phyloP scores from a whole-genome alignment of 192 early-diverging fungal genomes.

The Entomortierella chlamydospora region DNA sequence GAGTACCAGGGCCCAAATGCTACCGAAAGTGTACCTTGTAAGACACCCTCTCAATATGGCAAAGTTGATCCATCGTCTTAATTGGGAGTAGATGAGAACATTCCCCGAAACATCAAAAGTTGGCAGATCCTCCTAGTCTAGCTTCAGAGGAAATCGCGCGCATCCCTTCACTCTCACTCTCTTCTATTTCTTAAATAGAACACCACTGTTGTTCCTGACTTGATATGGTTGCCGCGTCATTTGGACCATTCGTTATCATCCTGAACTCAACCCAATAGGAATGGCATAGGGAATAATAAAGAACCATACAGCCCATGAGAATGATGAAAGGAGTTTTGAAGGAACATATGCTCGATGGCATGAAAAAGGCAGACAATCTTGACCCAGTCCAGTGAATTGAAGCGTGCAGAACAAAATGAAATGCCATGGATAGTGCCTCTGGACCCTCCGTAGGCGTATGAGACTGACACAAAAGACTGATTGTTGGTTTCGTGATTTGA shows the following conservation, averaged over 20 bases:
- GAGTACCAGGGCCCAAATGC: background rate
- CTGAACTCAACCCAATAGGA: background rate
- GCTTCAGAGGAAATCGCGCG: background rate
- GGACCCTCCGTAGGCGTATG: too few species aligned
- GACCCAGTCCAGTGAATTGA: too few species aligned
- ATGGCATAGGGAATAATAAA: background rate
- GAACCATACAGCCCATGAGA: background rate
- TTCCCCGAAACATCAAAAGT: background rate
- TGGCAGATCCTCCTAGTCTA: background rate
- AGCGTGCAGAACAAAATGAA: too few species aligned
- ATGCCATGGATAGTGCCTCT: too few species aligned
- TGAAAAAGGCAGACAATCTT: too few species aligned
- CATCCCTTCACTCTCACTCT: background rate
- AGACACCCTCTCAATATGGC: conserved; percentile 7
- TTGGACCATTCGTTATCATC: background rate
- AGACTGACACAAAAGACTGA: too few species aligned
- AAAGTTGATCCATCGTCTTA: conserved; percentile 13
- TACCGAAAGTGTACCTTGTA: background rate
- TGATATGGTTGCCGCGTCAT: background rate
- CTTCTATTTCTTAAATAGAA: background rate
- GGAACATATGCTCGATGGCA: too few species aligned
- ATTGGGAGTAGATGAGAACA: background rate
- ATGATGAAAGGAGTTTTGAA: background rate
- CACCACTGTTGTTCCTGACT: background rate
- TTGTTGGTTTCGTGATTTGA: too few species aligned